Percentiles rank a stretch among this genome's conserved stretches.
Conservation (phyloP, 2,329 filamentous ascomycete genomes). For the Paecilomyces dactylethromorphus region DNA sequence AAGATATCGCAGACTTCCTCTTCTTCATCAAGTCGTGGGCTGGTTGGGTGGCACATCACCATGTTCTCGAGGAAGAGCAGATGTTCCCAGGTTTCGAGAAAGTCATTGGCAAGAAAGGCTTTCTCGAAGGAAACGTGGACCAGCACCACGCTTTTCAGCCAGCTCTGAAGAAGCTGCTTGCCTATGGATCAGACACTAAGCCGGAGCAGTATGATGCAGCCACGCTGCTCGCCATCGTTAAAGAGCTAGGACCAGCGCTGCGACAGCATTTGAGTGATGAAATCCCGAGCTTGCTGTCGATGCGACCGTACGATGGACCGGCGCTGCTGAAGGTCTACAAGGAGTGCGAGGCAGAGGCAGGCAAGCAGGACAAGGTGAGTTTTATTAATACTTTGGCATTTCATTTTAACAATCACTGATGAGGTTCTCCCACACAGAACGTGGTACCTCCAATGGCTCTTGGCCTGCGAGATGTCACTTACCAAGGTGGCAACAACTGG, state of each 20-base stretch:
- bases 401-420: background rate
- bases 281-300: background rate
- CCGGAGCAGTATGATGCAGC: background rate
- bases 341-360: constrained; percentile 1
- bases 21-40: background rate
- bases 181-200: background rate
- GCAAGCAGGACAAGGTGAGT: constrained; percentile 1
- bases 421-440: background rate
- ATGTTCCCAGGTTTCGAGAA: constrained; percentile 2
- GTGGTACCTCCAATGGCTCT: background rate
- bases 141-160: constrained; percentile 2
- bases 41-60: background rate
- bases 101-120: background rate
- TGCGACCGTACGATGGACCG: background rate
- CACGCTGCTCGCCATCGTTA: background rate
- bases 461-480: background rate
- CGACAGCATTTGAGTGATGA: constrained; percentile 1
- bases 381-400: background rate
- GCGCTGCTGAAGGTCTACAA: constrained; percentile 1
- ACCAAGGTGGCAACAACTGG: background rate
- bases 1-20: background rate
- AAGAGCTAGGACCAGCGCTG: background rate
- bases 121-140: constrained; percentile 1
- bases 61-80: constrained; percentile 1
- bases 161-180: background rate